Base-by-base conservation (phyloP, 73 alveolate genomes). In the Paramecium primaurelia region DNA sequence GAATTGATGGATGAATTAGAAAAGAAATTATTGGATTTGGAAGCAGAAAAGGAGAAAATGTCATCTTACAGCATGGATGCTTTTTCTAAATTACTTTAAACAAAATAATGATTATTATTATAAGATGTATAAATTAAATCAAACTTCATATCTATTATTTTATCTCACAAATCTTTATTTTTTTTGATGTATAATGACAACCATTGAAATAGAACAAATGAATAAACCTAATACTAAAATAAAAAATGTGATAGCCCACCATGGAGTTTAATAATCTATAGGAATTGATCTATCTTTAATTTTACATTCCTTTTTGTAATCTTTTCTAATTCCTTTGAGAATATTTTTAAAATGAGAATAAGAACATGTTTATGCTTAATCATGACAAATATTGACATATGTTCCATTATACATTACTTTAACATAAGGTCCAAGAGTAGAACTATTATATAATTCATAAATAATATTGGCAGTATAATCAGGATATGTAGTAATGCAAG, bases 401-500 rank as follows among this genome's bases (percentile, higher is more conserved):
- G 91, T 80, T 20, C 91, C 91, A 80, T 80, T 80, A 47, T 45
- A 47, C 58, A 40, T 26, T 2, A 80, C 18, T 49, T 80, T 80
- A 44, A 80, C 51, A 80, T 80, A 80, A 18, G 73, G 91, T 12
- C 47, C 73, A 20, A 20, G 30, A 25, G 58, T 42, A 8, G 91
- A 25, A 80, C 75, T 80, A 80, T 80, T 80, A 20, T 49, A 80
- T 28, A 80, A 28, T 47, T 80, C 91, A 42, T 32, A 80, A 45
- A 80, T 80, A 1, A 80, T 5, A 26, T 80, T 80, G 4, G 64
- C 34, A 4, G 91, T 64, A 7, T 42, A 80, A 26, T 49, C 91
- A 18, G 91, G 91, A 47, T 80, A 80, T 10, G 91, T 42, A 25
- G 71, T 45, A 44, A 80, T 42, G 54, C 91, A 80, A 80, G 49